Percentiles rank a stretch among this genome's conserved stretches.
Evolutionary conservation across 2,329 filamentous ascomycete genomes (phyloP).

Genomic region (Alternaria gansuensis): DNA sequence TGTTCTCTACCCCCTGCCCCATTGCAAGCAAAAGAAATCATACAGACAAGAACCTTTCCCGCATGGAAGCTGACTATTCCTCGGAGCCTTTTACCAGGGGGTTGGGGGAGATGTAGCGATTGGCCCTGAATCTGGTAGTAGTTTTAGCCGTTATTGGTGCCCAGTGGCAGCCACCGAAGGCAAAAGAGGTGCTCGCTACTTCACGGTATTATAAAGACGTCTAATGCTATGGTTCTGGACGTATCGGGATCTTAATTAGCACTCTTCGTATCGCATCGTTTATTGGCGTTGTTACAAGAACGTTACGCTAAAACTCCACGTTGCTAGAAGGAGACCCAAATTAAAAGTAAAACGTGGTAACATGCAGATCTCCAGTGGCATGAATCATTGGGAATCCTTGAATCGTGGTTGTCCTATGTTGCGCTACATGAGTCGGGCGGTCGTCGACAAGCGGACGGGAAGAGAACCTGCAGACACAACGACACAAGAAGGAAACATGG

Average conservation of each 20-base stretch:
- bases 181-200: not conserved
- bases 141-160: not conserved
- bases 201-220: not conserved
- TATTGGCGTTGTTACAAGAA: not conserved
- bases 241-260: not conserved
- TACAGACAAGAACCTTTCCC: not conserved
- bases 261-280: not conserved
- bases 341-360: not conserved
- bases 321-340: not conserved
- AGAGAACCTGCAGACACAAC: not conserved
- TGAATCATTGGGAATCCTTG: not conserved
- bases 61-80: not conserved
- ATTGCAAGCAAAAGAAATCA: not conserved
- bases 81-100: not conserved
- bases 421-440: not conserved
- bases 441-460: not conserved
- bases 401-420: not conserved
- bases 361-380: not conserved
- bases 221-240: not conserved
- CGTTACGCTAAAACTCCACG: not conserved
- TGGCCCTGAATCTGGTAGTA: not conserved
- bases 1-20: not conserved
- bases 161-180: not conserved
- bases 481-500: not conserved
- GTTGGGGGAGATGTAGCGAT: not conserved